Evolutionary conservation across 176 grass and related monocot species (phyloP).

Genomic region (Carex littledalei): DNA sequence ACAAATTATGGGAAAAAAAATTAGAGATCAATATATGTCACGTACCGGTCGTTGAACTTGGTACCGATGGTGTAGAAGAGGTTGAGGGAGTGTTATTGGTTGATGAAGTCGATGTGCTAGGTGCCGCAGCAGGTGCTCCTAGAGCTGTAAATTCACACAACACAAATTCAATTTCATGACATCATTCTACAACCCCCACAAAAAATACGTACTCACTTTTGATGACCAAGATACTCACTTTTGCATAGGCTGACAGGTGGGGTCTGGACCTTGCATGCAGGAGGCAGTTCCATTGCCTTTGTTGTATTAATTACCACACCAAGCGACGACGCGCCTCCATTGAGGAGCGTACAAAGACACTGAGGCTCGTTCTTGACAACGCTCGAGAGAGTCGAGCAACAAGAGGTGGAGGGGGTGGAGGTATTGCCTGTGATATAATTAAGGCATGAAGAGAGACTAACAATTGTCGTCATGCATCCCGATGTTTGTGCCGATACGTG

Average conservation of each 20-base stretch:
- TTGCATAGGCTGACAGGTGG: conserved; percentile 24
- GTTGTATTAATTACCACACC: conserved; percentile 35
- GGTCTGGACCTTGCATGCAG: conserved; percentile 45
- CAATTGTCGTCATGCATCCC: conserved; percentile 35
- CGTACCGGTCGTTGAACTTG: conserved; percentile 8
- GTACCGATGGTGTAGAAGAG: conserved; percentile 8
- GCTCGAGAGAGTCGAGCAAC: conserved; percentile 42
- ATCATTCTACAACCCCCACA: not conserved
- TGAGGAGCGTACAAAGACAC: conserved; percentile 52
- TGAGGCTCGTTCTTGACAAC: conserved; percentile 52
- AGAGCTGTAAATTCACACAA: conserved; percentile 19
- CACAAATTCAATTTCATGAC: not conserved
- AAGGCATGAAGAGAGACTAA: conserved; percentile 47
- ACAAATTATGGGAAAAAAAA: not conserved
- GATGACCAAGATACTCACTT: not conserved
- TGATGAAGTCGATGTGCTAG: conserved; percentile 3
- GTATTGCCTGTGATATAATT: conserved; percentile 57
- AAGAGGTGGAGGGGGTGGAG: conserved; percentile 48
- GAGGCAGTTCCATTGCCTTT: conserved; percentile 35
- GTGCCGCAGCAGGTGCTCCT: conserved; percentile 23
- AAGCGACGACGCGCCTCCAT: conserved; percentile 20
- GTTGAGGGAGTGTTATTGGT: conserved; percentile 9
- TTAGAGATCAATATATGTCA: not conserved
- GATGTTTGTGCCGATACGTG: conserved; percentile 35
- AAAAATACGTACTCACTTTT: not conserved